phyloP scores from a whole-genome alignment of 352 stramenopile genomes.

The Globisporangium cystogenes region DNA sequence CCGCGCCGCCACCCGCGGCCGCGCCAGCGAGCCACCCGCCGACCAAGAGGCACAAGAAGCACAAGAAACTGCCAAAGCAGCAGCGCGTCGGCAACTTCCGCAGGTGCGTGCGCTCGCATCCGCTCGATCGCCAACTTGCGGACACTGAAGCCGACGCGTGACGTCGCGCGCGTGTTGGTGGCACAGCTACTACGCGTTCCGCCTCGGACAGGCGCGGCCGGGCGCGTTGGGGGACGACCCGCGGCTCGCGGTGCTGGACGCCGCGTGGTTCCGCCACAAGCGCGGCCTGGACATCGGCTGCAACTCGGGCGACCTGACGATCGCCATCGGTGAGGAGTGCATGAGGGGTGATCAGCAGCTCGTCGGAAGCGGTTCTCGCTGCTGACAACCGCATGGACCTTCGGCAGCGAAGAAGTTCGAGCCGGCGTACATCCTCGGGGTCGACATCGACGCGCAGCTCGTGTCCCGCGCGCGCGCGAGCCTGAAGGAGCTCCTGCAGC shows the following conservation, averaged over 20 bases:
- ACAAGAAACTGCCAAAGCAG: constrained; percentile 29
- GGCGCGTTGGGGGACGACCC: constrained; percentile 52
- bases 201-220: constrained; percentile 46
- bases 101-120: no score
- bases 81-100: constrained; percentile 73
- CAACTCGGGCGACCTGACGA: constrained; percentile 78
- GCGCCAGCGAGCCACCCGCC: no score
- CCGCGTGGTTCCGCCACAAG: constrained; percentile 60
- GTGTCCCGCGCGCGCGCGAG: constrained; percentile 49
- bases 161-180: no score
- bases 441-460: constrained; percentile 71
- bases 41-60: constrained; percentile 14
- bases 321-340: constrained; percentile 39
- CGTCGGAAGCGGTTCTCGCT: no score
- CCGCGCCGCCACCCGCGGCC: no score
- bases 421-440: constrained; percentile 52
- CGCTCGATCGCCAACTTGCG: no score
- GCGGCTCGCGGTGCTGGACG: constrained; percentile 47
- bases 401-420: constrained; percentile 35
- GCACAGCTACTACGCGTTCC: constrained; percentile 78
- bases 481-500: constrained; percentile 60
- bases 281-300: constrained; percentile 74
- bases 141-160: no score
- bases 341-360: no score
- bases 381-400: no score